A percentile compares a stretch with the other conserved stretches of the same genome.
These are phyloP conservation scores for Tetradesmus lagerheimii DNA, from an alignment of 139 green algal genomes.

Conservation along the genomic window DNA sequence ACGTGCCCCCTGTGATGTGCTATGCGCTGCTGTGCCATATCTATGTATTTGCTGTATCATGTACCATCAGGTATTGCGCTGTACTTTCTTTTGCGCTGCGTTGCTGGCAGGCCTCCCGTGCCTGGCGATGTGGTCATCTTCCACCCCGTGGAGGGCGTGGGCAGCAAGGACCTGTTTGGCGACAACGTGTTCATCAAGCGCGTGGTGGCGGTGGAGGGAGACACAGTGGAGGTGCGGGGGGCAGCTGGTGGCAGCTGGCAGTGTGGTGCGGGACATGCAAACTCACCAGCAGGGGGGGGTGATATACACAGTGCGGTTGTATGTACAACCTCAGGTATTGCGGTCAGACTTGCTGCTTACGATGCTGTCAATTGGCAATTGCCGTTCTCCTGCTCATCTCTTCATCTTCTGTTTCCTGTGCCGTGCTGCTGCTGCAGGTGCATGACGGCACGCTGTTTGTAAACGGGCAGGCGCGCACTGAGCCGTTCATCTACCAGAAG, in stretches of 20 bases:
- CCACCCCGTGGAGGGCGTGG: conserved; percentile 73
- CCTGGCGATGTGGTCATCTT: conserved; percentile 98
- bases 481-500: conserved; percentile 91
- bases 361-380: too few relatives aligned
- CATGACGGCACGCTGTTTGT: conserved; percentile 86
- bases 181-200: conserved; percentile 99
- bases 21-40: too few relatives aligned
- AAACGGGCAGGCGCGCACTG: conserved; percentile 81
- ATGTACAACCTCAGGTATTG: too few relatives aligned
- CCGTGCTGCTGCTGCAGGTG: conserved; percentile 72
- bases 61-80: too few relatives aligned
- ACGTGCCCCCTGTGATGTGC: too few relatives aligned
- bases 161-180: conserved; percentile 64
- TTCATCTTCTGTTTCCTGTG: not conserved
- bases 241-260: not conserved
- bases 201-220: conserved; percentile 90
- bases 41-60: too few relatives aligned
- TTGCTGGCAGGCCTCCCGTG: conserved; percentile 62
- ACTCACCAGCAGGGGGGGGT: too few relatives aligned
- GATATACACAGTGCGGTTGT: too few relatives aligned
- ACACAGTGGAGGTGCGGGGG: conserved; percentile 86
- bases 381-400: too few relatives aligned
- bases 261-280: too few relatives aligned
- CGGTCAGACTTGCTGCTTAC: too few relatives aligned
- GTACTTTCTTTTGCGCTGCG: too few relatives aligned